Base-by-base conservation (phyloP, 495 filamentous ascomycete genomes). In the Trichoderma virens region DNA sequence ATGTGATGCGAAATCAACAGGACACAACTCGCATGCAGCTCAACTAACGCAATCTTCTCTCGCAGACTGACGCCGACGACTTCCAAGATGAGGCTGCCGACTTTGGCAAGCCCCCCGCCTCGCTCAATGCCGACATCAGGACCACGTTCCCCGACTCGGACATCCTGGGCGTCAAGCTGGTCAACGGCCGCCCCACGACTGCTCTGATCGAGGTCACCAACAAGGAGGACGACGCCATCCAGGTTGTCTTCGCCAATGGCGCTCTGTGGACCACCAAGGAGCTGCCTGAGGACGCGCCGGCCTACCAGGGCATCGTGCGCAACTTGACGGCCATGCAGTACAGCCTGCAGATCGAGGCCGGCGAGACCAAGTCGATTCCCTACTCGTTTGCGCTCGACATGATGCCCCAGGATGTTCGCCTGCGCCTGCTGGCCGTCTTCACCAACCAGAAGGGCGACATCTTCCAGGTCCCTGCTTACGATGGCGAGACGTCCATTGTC, bases 131-230 rank as follows among this genome's bases (percentile, higher is more conserved):
- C 72, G 83, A 86, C 23, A 82, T 94, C 68, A 79, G 83, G 65
- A 86, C 92, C 59, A 84, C 84, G 63, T 98, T 97, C 84, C 91
- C 92, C 51, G 82, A 90, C 35, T 85, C 90, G 72, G 91, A 94
- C 78, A 88, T 96, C 78, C 96, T 96, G 69, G 94, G 94, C 67
- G 85, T 98, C 67, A 97, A 96, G 83, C 86, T 97, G 63, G 85
- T 98, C 79, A 98, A 98, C 73, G 91, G 92, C 71, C 85, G 88
- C 66, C 83, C 91, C n/a, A 97, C 92, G 61, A 83, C 86, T 73
- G 88, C 93, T 6, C 79, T 95, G 35, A 79, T 98, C 70, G 84
- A 88, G 66, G 80, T 97, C 72, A 82, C 82, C 75, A 98, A 98
- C 79, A 81, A 90, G 64, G 94, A 98, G 79, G 82, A 85, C 4